Evolutionary conservation across 805 yeast species (phyloP).

Genomic region (Nakazawaea molendinolei): DNA sequence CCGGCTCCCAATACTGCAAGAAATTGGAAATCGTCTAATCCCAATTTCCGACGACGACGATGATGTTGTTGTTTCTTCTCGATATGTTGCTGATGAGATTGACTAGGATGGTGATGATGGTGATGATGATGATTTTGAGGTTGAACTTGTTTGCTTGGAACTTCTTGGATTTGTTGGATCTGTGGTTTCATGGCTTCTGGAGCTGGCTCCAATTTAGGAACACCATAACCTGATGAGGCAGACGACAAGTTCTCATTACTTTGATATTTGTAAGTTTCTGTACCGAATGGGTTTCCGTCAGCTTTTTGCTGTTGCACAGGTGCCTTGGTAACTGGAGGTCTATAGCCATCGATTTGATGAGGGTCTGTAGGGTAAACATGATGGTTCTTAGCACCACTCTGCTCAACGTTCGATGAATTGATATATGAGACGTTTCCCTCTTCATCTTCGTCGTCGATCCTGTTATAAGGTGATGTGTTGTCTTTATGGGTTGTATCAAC

Average conservation of each 20-base stretch:
- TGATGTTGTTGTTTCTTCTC: slow-evolving; percentile 25
- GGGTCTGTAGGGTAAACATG: not conserved
- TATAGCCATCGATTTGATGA: slow-evolving; percentile 7
- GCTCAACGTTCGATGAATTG: not conserved
- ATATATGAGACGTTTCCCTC: slow-evolving; percentile 3
- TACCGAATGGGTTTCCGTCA: not conserved
- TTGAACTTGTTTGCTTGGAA: no score
- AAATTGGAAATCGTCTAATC: slow-evolving; percentile 91
- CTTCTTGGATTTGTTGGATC: slow-evolving; percentile 18
- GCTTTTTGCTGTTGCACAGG: not conserved
- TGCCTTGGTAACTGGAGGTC: slow-evolving; percentile 6
- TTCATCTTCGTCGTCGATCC: slow-evolving; percentile 1
- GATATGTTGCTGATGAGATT: slow-evolving; percentile 19
- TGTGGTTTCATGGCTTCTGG: slow-evolving; percentile 12
- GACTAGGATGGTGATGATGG: slow-evolving; percentile 15
- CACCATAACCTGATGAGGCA: no score
- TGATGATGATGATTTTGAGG: slow-evolving; percentile 12
- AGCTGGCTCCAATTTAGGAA: not conserved
- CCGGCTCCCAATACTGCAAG: slow-evolving; percentile 96
- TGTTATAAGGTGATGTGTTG: not conserved
- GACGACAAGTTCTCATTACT: not conserved
- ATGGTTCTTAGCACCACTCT: not conserved
- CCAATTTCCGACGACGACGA: slow-evolving; percentile 61
- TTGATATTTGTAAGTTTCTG: not conserved
- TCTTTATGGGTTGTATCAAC: no score